phyloP scores from a whole-genome alignment of 2,329 filamentous ascomycete genomes.

The Fusarium sp. region DNA sequence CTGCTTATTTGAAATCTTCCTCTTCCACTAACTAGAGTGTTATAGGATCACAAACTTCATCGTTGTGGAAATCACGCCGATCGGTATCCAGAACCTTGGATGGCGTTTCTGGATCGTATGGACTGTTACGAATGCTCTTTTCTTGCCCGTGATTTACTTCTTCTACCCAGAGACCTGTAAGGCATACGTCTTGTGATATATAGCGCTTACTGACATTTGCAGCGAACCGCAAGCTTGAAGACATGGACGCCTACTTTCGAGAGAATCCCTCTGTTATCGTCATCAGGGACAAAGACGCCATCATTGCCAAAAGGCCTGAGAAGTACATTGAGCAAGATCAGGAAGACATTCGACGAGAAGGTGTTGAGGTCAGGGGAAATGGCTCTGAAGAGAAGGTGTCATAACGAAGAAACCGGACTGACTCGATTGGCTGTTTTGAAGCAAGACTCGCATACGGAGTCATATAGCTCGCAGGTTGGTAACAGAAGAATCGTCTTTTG shows the following conservation, averaged over 20 bases:
- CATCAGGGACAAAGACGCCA: slow-evolving; percentile 59
- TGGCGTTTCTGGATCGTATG: slow-evolving; percentile 66
- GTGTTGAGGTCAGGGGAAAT: not conserved
- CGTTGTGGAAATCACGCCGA: slow-evolving; percentile 52
- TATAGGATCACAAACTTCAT: slow-evolving; percentile 43
- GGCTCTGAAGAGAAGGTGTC: slow-evolving; percentile 2
- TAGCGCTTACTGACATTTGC: not conserved
- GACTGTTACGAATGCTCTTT: slow-evolving; percentile 59
- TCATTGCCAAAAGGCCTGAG: slow-evolving; percentile 49
- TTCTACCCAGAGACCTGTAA: slow-evolving; percentile 59
- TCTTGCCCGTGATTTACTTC: slow-evolving; percentile 60
- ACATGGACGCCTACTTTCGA: slow-evolving; percentile 53
- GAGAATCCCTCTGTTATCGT: slow-evolving; percentile 56
- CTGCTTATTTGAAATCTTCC: fast-evolving
- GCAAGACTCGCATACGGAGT: not conserved
- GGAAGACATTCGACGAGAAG: slow-evolving; percentile 10
- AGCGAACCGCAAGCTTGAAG: slow-evolving; percentile 44
- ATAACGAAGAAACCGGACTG: not conserved
- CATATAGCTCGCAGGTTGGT: no score
- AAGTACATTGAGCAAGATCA: slow-evolving; percentile 27
- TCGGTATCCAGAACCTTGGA: slow-evolving; percentile 56
- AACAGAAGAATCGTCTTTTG: no score
- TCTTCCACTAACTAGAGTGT: not conserved
- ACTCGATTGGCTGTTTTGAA: not conserved
- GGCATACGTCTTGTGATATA: fast-evolving